Conservation (phyloP, 1,284 basidiomycete genomes). For the Naganishia sp. region DNA sequence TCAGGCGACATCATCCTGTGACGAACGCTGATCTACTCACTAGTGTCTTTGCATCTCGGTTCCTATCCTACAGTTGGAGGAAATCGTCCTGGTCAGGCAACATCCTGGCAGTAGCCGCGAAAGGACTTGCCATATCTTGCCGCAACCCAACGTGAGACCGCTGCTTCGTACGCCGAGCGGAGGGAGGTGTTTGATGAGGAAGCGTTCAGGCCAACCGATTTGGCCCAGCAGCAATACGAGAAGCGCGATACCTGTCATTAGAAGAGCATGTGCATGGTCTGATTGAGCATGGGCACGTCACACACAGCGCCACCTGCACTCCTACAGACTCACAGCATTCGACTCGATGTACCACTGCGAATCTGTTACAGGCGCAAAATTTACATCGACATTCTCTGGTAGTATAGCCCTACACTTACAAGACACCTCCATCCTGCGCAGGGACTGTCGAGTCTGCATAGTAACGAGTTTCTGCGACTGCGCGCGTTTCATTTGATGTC, state of each 20-base stretch:
- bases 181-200: conserved; percentile 21
- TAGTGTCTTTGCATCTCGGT: conserved; percentile 25
- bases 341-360: background rate
- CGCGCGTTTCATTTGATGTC: background rate
- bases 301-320: no score
- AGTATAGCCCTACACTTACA: background rate
- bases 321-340: background rate
- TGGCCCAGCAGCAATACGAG: conserved; percentile 18
- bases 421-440: conserved; percentile 1
- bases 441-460: conserved; percentile 9
- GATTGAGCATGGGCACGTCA: no score
- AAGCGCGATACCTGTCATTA: background rate
- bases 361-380: background rate
- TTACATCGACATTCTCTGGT: background rate
- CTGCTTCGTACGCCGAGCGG: conserved; percentile 22
- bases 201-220: conserved; percentile 25
- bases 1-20: background rate
- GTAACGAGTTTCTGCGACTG: background rate
- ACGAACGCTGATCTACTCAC: background rate
- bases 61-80: conserved; percentile 3
- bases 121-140: conserved; percentile 18
- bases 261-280: no score
- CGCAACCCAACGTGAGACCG: conserved; percentile 14
- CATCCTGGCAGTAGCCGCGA: background rate
- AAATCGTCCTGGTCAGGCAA: background rate